phyloP scores from a whole-genome alignment of 495 filamentous ascomycete species.

The Neurospora tetrasperma region DNA sequence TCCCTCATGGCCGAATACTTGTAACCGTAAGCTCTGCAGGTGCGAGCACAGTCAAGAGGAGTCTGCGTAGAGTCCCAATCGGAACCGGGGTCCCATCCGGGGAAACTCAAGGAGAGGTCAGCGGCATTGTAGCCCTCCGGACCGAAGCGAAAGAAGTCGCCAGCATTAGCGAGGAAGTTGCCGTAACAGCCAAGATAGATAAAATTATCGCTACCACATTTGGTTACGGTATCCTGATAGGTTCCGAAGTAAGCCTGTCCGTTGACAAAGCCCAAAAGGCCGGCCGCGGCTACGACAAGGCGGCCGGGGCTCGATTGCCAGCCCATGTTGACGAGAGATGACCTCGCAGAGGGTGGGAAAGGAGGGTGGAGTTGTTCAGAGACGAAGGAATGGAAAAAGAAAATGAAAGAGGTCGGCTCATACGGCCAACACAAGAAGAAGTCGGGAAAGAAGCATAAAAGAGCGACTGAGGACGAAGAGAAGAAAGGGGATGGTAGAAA shows the following conservation, averaged over 20 bases:
- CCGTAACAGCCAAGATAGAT: slow-evolving; percentile 15
- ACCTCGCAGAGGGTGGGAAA: not conserved
- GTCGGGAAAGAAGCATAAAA: not conserved
- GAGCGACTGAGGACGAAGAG: not conserved
- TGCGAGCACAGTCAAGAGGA: slow-evolving; percentile 14
- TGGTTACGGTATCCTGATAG: not conserved
- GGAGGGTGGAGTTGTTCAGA: not conserved
- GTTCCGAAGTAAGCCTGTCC: slow-evolving; percentile 16
- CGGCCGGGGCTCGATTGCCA: slow-evolving; percentile 9
- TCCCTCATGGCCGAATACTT: slow-evolving; percentile 14
- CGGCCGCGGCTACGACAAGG: slow-evolving; percentile 18
- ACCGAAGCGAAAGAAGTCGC: slow-evolving; percentile 6
- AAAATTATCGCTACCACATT: slow-evolving; percentile 14
- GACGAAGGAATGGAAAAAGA: not conserved
- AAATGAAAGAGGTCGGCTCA: slow-evolving; percentile 2
- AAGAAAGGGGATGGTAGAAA: not conserved
- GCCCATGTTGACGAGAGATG: slow-evolving; percentile 15
- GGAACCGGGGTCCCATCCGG: slow-evolving; percentile 11
- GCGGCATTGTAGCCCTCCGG: slow-evolving; percentile 5
- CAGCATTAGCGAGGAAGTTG: not conserved
- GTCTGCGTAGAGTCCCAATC: slow-evolving; percentile 16
- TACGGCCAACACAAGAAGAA: not conserved
- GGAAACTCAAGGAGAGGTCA: slow-evolving; percentile 10
- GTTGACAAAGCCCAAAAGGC: slow-evolving; percentile 14
- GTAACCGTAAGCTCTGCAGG: slow-evolving; percentile 20